Conservation (phyloP, 2,329 filamentous ascomycete species). For the Ciborinia camelliae region DNA sequence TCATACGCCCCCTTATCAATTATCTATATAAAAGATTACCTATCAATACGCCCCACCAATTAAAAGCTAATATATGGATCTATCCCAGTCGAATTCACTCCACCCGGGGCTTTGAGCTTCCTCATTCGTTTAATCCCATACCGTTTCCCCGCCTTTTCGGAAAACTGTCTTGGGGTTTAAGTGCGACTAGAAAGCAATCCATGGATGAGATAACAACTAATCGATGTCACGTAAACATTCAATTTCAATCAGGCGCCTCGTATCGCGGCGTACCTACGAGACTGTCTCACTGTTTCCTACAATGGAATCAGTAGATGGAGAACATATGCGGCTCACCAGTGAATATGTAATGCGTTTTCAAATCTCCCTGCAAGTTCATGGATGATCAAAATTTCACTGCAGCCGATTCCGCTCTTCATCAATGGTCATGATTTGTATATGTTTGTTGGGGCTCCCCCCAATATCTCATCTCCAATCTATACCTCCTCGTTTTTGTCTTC, state of each 20-base stretch:
- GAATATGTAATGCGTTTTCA: not conserved
- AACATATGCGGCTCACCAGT: not conserved
- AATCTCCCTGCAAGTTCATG: not conserved
- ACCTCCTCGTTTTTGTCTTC: not conserved
- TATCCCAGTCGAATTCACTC: not conserved
- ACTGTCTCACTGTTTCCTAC: not conserved
- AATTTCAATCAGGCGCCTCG: conserved; percentile 2
- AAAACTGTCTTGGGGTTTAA: not conserved
- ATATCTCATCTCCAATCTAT: not conserved
- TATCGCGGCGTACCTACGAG: too few species aligned
- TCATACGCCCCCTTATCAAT: not conserved
- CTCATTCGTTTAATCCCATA: not conserved
- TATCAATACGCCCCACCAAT: not conserved
- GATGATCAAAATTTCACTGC: not conserved
- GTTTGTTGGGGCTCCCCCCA: not conserved
- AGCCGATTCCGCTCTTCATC: not conserved
- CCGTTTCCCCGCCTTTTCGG: not conserved
- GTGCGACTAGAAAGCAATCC: not conserved
- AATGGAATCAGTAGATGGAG: not conserved
- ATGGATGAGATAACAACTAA: not conserved
- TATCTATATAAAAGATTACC: not conserved
- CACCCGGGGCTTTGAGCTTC: not conserved
- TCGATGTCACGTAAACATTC: not conserved
- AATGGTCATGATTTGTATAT: not conserved
- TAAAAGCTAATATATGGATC: not conserved